Base-by-base conservation (phyloP, 228 moss, liverwort and hornwort genomes). In the Sphagnum magellanicum region DNA sequence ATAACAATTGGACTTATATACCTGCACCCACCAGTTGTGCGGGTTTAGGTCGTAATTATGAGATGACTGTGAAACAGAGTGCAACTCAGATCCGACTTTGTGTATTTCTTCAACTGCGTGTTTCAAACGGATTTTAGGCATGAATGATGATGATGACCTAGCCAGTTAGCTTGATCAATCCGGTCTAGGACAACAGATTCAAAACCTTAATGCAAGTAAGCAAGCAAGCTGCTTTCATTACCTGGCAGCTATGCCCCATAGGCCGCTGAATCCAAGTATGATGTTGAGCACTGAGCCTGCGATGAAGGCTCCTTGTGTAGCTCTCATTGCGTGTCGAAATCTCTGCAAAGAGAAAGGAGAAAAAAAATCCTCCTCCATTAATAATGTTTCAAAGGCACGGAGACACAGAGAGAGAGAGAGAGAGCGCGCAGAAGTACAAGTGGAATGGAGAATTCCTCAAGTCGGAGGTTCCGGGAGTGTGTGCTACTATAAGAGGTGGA, bases 271-370 rank as follows among this genome's bases (percentile, higher is more conserved):
- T 4, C 92, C 92, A 50, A 92, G 80, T 49, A 92, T 81, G 5
- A 92, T 92, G 69, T 90, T 90, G 8, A 92, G 10, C 48, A 83
- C 84, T 8, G 88, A 90, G 48, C 87, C 83, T 9, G 90, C 92
- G 51, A 92, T 92, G 53, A 92, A 74, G 12, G 90, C 88, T 6
- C 92, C 92, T 78, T 92, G 92, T 0, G 90, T 71, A 9, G 92
- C 92, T 49, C 92, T 90, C 77, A 92, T 88, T 1, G 64, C 88
- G 14, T 72, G 77, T 59, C 64, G 63, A 65, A 92, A 92, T 60
- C 92, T 90, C 92, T 92, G 83, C 32, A 70, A 11, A 55, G 32
- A 32, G 32, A 32, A 32, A 32, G 32, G 32, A 32, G 32, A 32
- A 32, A 32, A 32, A 32, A 32, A 32, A 32, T 32, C 3, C 32